Percentiles rank a stretch among this genome's conserved stretches.
Evolutionary conservation across 1,284 basidiomycete species (phyloP).

Genomic region (Leccinum griseonigrum): DNA sequence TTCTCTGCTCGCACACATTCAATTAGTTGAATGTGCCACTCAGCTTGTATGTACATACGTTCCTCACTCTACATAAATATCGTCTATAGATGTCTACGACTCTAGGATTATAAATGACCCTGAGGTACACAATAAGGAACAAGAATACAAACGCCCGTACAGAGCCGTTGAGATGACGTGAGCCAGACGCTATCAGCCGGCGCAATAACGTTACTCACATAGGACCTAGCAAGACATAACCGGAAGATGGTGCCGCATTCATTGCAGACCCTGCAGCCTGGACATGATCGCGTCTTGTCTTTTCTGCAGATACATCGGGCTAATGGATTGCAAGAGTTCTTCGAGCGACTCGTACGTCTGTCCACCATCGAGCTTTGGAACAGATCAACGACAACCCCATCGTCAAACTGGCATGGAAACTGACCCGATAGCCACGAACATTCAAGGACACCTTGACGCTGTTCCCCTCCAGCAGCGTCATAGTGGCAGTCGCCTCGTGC

Average conservation of each 20-base stretch:
- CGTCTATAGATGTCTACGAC: neutral
- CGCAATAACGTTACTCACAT: constrained; percentile 8
- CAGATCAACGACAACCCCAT: constrained; percentile 6
- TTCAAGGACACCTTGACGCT: constrained; percentile 48
- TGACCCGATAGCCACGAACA: constrained; percentile 52
- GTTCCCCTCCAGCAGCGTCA: constrained; percentile 55
- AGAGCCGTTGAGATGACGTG: neutral
- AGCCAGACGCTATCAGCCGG: constrained; percentile 6
- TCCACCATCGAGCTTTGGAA: constrained; percentile 19
- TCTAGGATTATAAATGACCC: neutral
- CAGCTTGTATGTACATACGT: neutral
- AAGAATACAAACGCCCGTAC: constrained; percentile 4
- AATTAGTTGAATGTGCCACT: neutral
- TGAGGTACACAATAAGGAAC: constrained; percentile 15
- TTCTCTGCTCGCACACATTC: constrained; percentile 13
- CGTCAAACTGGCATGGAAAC: constrained; percentile 5
- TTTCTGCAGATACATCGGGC: constrained; percentile 47
- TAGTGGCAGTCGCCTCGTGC: constrained; percentile 49
- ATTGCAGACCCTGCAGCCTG: constrained; percentile 46
- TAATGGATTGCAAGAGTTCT: constrained; percentile 49
- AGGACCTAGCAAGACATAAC: neutral
- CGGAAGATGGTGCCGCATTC: neutral
- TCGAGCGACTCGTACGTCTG: constrained; percentile 55
- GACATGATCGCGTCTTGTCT: constrained; percentile 46
- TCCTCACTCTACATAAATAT: neutral